Evolutionary conservation across 2,329 filamentous ascomycete genomes (phyloP).

Genomic region (Huntiella bhutanensis): DNA sequence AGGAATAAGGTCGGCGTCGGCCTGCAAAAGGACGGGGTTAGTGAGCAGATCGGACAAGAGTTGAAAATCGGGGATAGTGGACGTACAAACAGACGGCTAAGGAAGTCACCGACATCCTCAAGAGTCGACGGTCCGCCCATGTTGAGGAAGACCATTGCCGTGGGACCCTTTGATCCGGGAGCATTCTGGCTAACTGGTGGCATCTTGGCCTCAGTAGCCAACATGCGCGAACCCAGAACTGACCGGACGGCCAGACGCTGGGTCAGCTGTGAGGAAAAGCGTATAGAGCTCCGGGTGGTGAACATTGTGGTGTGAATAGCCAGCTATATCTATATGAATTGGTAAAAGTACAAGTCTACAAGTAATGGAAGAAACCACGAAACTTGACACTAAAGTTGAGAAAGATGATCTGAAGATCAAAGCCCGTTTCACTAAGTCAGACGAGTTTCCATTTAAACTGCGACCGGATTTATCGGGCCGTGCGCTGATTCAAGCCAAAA

Average conservation of each 20-base stretch:
- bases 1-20: conserved; percentile 89
- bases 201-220: conserved; percentile 23
- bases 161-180: conserved; percentile 56
- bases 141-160: conserved; percentile 97
- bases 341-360: no score
- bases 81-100: conserved; percentile 79
- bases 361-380: neutral
- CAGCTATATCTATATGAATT: neutral
- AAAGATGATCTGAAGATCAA: neutral
- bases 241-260: conserved; percentile 15
- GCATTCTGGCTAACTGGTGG: conserved; percentile 67
- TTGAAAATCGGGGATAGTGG: conserved; percentile 2
- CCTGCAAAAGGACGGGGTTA: conserved; percentile 28
- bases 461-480: no score
- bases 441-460: no score
- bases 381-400: neutral
- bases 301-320: conserved; percentile 16
- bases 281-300: conserved; percentile 16
- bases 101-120: conserved; percentile 72
- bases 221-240: conserved; percentile 12
- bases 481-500: no score
- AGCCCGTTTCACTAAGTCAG: no score
- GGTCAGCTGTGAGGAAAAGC: conserved; percentile 9
- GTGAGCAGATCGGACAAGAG: neutral
- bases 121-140: conserved; percentile 91